Percentiles rank a stretch among this genome's conserved stretches.
phyloP scores from a whole-genome alignment of 1,284 basidiomycete species.

The Sporisorium scitamineum region DNA sequence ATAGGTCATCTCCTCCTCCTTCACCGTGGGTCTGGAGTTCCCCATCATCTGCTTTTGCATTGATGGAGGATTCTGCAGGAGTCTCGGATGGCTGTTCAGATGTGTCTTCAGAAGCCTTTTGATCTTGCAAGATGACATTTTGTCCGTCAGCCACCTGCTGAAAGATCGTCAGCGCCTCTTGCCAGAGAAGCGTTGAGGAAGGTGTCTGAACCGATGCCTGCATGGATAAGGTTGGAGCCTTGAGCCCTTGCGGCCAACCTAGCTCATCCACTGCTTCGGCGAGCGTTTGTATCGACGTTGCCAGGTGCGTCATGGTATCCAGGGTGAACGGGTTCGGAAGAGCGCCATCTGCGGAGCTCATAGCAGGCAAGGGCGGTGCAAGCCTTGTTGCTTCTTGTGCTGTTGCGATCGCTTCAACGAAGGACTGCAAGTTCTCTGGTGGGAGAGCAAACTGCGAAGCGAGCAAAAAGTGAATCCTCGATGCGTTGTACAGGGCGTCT shows the following conservation, averaged over 20 bases:
- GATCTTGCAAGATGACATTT: slow-evolving; percentile 31
- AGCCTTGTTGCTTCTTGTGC: slow-evolving; percentile 29
- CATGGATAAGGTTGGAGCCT: neutral
- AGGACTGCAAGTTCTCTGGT: slow-evolving; percentile 23
- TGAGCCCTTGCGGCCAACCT: slow-evolving; percentile 35
- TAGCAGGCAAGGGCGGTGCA: slow-evolving; percentile 21
- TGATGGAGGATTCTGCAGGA: neutral
- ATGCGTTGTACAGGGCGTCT: slow-evolving; percentile 42
- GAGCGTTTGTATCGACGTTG: slow-evolving; percentile 38
- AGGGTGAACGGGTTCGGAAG: slow-evolving; percentile 51
- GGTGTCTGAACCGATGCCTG: neutral
- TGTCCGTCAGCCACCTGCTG: slow-evolving; percentile 35
- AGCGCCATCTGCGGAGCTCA: neutral
- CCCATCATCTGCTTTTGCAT: neutral
- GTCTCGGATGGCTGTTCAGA: neutral
- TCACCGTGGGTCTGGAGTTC: neutral
- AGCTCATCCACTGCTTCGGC: slow-evolving; percentile 51
- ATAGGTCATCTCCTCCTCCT: slow-evolving; percentile 20
- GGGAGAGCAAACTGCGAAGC: slow-evolving; percentile 52
- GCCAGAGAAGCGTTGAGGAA: slow-evolving; percentile 21
- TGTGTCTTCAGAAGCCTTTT: slow-evolving; percentile 6
- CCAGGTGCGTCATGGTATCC: slow-evolving; percentile 45
- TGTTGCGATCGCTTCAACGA: slow-evolving; percentile 33
- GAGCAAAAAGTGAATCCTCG: slow-evolving; percentile 52
- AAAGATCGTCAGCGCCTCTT: slow-evolving; percentile 27